These are phyloP conservation scores for Nitzschia sp. DNA, from an alignment of 108 stramenopile genomes.

Conservation along the genomic window DNA sequence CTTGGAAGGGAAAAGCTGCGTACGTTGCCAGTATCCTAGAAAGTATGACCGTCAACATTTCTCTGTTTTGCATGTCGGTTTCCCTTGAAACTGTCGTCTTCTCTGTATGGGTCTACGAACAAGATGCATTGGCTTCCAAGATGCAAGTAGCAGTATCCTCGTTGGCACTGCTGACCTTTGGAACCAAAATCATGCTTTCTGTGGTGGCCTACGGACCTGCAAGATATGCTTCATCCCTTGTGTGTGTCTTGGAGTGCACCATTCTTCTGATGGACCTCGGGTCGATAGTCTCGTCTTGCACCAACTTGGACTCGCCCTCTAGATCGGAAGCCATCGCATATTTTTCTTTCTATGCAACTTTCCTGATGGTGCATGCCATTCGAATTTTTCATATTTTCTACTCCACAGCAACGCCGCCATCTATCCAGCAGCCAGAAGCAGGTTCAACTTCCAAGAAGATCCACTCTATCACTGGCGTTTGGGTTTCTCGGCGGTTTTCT, in stretches of 20 bases:
- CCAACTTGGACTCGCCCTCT: neutral
- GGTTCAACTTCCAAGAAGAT: conserved; percentile 1
- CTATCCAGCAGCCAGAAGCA: neutral
- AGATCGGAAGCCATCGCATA: conserved; percentile 2
- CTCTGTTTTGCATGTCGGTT: conserved; percentile 16
- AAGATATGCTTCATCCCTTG: conserved; percentile 11
- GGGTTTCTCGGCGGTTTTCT: conserved; percentile 9
- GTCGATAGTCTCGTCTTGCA: conserved; percentile 6
- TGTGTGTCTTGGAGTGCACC: conserved; percentile 10
- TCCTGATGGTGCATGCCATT: conserved; percentile 14
- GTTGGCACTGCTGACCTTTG: conserved; percentile 16
- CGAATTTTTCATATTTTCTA: conserved; percentile 35
- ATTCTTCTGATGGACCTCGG: conserved; percentile 22
- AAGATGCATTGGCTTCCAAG: neutral
- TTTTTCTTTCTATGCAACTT: conserved; percentile 16
- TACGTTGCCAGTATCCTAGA: conserved; percentile 17
- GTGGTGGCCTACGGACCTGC: conserved; percentile 8
- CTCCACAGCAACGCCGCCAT: neutral
- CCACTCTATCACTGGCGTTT: conserved; percentile 12
- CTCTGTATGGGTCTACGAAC: conserved; percentile 14
- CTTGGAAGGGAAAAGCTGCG: neutral
- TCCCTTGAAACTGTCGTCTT: conserved; percentile 12
- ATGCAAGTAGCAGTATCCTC: conserved; percentile 5
- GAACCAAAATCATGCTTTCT: conserved; percentile 20
- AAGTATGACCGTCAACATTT: conserved; percentile 31